Evolutionary conservation across 2,329 filamentous ascomycete species (phyloP), one percentile per base, ranked within the genome.

Genomic region (Dactylellina haptotyla): DNA sequence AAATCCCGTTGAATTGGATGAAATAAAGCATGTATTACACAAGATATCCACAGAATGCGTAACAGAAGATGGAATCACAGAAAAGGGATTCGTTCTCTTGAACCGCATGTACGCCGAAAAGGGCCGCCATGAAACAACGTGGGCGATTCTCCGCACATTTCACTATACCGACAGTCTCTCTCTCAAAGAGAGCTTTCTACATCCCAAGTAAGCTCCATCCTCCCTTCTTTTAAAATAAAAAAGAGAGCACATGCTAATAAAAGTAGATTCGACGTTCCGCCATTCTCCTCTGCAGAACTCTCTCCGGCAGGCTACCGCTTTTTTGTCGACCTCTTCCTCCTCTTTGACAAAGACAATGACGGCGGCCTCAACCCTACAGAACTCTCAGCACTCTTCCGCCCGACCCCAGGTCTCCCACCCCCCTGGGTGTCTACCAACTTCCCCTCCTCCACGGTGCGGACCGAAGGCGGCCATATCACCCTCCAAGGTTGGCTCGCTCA

Each of bases 21-120:
- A 95, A 78, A 97, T 99, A 84, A 99, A 98, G 81, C 83, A 89
- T 45, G 92, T 92, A 1, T 91, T 99, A 71, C 85, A 87, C 75
- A 91, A 91, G 79, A 83, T 86, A 14, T 84, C 88, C 0, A 87
- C 89, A 0, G 84, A 85, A 2, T 87, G 88, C 0, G 85, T 87
- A 23, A 84, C 87, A 1, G 85, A 88, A 28, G 86, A 84, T 43
- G 95, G 94, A 0, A 91, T 99, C 76, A 90, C 93, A 75, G 87
- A 91, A 76, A 86, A 85, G 37, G 93, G 92, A 0, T 99, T 99
- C 78, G 82, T 99, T 53, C 87, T 94, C 76, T 83, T 99, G 39
- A 98, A 98, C 83, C 97, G 93, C 82, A 87, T 98, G 67, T 99
- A 97, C 80, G 95, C 93, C 0, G 94, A 98, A 80, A 98, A 98